Percentiles rank a stretch among this genome's conserved stretches.
Conservation (phyloP, 768 basidiomycete species). For the Tricholoma flavovirens region DNA sequence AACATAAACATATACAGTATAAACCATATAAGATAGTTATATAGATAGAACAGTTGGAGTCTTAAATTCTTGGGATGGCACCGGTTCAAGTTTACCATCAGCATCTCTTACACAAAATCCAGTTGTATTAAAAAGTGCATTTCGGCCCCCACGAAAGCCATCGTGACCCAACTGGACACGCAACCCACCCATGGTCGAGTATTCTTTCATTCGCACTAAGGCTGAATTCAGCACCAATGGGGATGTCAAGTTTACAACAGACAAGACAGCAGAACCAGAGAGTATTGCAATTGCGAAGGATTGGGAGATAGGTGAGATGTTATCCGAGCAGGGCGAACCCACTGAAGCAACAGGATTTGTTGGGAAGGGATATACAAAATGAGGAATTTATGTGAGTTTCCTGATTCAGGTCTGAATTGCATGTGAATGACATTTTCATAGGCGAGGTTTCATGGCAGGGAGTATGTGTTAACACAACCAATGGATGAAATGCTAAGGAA, state of each 20-base stretch:
- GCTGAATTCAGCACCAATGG: background rate
- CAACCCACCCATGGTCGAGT: background rate
- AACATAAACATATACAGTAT: no score
- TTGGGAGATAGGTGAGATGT: background rate
- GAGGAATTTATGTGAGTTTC: slow-evolving; percentile 18
- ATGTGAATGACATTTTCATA: background rate
- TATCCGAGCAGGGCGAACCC: background rate
- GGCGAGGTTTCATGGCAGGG: slow-evolving; percentile 5
- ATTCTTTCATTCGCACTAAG: background rate
- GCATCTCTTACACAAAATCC: background rate
- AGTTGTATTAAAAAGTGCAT: background rate
- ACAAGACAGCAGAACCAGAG: background rate
- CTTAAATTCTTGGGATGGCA: background rate
- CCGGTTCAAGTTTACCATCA: background rate
- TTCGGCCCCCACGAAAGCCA: background rate
- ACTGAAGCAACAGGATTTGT: slow-evolving; percentile 7
- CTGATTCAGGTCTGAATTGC: background rate
- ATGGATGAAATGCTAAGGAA: background rate
- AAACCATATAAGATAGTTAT: no score
- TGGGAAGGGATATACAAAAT: slow-evolving; percentile 16
- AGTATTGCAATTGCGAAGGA: slow-evolving; percentile 5
- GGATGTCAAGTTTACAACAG: background rate
- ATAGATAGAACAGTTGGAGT: no score
- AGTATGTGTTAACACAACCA: slow-evolving; percentile 18
- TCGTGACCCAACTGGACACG: background rate